phyloP scores from a whole-genome alignment of 108 stramenopile genomes.

The Cyclotella cryptica region DNA sequence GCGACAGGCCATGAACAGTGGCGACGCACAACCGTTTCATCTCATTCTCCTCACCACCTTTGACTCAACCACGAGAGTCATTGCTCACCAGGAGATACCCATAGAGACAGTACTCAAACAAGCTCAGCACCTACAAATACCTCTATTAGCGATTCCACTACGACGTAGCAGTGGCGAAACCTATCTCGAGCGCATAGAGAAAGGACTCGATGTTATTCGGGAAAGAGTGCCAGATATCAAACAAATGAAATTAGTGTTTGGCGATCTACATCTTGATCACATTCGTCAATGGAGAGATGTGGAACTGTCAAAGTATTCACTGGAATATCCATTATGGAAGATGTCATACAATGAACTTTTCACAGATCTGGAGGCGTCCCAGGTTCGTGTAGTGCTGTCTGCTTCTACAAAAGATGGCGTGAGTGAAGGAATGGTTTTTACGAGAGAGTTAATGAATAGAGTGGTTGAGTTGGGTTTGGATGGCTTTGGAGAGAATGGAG shows the following conservation, averaged over 20 bases:
- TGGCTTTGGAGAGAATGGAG: slow-evolving; percentile 87
- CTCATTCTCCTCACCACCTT: slow-evolving; percentile 90
- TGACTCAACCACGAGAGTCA: slow-evolving; percentile 75
- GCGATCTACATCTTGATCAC: slow-evolving; percentile 93
- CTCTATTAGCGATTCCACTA: slow-evolving; percentile 85
- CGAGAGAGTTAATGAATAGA: slow-evolving; percentile 46
- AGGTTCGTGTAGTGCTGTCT: slow-evolving; percentile 63
- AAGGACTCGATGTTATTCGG: slow-evolving; percentile 64
- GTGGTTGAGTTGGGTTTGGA: slow-evolving; percentile 49
- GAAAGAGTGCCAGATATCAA: slow-evolving; percentile 17
- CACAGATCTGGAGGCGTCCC: slow-evolving; percentile 70
- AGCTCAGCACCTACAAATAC: slow-evolving; percentile 71
- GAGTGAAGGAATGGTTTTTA: slow-evolving; percentile 59
- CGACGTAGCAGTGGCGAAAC: slow-evolving; percentile 67
- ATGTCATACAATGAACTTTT: slow-evolving; percentile 61
- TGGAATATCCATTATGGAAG: slow-evolving; percentile 84
- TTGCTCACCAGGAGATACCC: slow-evolving; percentile 88
- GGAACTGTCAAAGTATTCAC: slow-evolving; percentile 47
- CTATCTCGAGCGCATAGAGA: slow-evolving; percentile 68
- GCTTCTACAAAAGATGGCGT: slow-evolving; percentile 58
- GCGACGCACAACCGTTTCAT: slow-evolving; percentile 45
- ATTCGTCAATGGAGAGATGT: slow-evolving; percentile 86
- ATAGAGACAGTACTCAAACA: slow-evolving; percentile 79
- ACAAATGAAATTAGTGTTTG: slow-evolving; percentile 74
- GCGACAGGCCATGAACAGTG: slow-evolving; percentile 6